A percentile compares a stretch with the other conserved stretches of the same genome.
Conservation (phyloP, 495 filamentous ascomycete species). For the Cudoniella acicularis region DNA sequence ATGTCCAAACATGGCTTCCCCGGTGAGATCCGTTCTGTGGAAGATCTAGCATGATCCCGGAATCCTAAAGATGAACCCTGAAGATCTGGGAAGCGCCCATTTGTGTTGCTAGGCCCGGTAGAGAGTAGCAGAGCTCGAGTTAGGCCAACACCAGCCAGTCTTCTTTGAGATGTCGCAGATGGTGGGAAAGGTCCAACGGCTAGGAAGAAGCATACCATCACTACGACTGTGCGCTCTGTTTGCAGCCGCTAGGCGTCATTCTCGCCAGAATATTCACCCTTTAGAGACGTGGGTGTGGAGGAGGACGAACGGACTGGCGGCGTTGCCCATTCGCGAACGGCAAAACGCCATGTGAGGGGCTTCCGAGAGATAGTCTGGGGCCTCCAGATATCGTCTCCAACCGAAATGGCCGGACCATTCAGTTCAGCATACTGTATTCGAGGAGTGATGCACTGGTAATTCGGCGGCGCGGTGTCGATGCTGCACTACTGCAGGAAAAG, state of each 20-base stretch:
- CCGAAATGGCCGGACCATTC: too few relatives aligned
- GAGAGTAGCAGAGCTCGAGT: not conserved
- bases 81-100: constrained; percentile 2
- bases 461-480: too few relatives aligned
- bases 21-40: not conserved
- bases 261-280: too few relatives aligned
- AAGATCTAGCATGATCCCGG: constrained; percentile 2
- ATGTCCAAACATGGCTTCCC: not conserved
- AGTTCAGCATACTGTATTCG: too few relatives aligned
- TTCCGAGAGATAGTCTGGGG: not conserved
- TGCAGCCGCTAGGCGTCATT: not conserved
- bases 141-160: not conserved
- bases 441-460: not conserved
- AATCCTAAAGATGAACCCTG: not conserved
- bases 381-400: too few relatives aligned
- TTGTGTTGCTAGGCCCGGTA: not conserved
- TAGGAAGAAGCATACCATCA: not conserved
- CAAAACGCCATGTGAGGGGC: not conserved
- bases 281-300: not conserved
- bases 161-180: not conserved
- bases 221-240: not conserved
- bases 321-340: not conserved
- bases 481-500: not conserved
- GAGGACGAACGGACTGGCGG: not conserved
- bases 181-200: not conserved